Evolutionary conservation across 2,329 filamentous ascomycete species (phyloP).

Genomic region (Colletotrichum shisoi): DNA sequence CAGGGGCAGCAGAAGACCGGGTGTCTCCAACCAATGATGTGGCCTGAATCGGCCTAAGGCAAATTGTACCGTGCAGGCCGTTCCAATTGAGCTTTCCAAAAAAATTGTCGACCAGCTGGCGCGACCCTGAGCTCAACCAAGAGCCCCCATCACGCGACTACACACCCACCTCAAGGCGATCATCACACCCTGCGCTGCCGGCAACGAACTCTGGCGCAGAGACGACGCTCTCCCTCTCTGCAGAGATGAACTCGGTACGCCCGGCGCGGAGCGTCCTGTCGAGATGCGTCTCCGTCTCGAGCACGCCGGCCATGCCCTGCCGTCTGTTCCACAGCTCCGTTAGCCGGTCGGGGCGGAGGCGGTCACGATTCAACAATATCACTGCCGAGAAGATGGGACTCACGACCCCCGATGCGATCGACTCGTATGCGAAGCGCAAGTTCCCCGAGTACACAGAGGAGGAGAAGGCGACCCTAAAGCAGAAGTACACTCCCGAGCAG

Average conservation of each 20-base stretch:
- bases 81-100: constrained; percentile 39
- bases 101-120: constrained; percentile 40
- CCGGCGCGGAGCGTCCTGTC: constrained; percentile 63
- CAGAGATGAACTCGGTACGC: constrained; percentile 64
- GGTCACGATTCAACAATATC: constrained; percentile 62
- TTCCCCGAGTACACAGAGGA: constrained; percentile 72
- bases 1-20: constrained; percentile 1
- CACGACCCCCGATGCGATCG: constrained; percentile 54
- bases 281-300: constrained; percentile 56
- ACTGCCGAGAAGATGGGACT: constrained; percentile 62
- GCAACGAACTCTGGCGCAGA: constrained; percentile 33
- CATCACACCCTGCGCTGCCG: constrained; percentile 32
- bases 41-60: constrained; percentile 18
- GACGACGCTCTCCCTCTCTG: constrained; percentile 24
- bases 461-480: constrained; percentile 68
- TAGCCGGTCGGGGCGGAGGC: constrained; percentile 52
- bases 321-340: constrained; percentile 63
- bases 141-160: constrained; percentile 32
- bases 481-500: constrained; percentile 81
- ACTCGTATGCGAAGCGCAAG: constrained; percentile 55
- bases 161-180: constrained; percentile 24
- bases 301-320: constrained; percentile 46
- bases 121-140: constrained; percentile 29
- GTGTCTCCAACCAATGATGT: constrained; percentile 25
- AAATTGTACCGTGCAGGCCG: constrained; percentile 14